Evolutionary conservation across 1,284 basidiomycete genomes (phyloP).

Genomic region (Wallemia ichthyophaga): DNA sequence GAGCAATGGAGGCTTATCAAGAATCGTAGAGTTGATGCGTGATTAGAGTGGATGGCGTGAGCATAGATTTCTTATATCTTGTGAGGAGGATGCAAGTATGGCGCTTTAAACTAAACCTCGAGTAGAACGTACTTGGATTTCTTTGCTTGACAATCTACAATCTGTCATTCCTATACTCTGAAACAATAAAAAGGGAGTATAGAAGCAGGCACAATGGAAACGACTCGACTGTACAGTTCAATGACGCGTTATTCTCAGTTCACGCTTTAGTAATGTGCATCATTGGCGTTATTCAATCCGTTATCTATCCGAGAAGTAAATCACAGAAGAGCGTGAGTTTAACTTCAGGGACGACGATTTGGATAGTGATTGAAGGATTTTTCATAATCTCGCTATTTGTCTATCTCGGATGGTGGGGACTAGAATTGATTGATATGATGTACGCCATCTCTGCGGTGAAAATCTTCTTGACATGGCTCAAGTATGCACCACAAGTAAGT

Average conservation of each 20-base stretch:
- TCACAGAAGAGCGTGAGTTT: background rate
- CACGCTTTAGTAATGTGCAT: background rate
- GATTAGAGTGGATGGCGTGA: background rate
- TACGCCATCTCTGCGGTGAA: background rate
- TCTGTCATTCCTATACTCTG: background rate
- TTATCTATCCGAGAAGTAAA: background rate
- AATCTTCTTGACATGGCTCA: background rate
- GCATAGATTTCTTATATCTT: background rate
- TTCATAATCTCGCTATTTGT: background rate
- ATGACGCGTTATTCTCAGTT: background rate
- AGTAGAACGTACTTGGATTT: background rate
- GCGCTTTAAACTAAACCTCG: background rate
- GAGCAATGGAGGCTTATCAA: background rate
- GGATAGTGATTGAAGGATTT: background rate
- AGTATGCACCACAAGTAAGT: background rate
- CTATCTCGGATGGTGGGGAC: background rate
- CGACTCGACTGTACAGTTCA: background rate
- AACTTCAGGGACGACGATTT: background rate
- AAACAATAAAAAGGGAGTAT: background rate
- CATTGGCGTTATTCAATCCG: background rate
- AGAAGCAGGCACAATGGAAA: background rate
- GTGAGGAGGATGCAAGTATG: background rate
- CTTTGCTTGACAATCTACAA: background rate
- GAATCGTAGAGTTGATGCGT: too few species aligned
- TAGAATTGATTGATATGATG: background rate